phyloP scores from a whole-genome alignment of 2,329 filamentous ascomycete genomes.

The Celoporthe dispersa region DNA sequence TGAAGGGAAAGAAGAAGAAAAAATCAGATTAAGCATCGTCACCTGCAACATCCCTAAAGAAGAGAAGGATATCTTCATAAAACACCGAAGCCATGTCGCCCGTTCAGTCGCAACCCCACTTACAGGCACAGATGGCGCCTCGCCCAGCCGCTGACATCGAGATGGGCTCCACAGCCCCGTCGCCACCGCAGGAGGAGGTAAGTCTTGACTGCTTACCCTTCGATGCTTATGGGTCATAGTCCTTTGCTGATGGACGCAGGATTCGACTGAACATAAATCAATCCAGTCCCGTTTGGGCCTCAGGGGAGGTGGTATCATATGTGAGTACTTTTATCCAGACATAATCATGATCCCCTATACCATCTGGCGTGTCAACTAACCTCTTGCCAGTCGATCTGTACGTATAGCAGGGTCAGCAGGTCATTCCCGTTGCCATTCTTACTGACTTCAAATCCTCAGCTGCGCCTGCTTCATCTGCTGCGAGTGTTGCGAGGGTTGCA shows the following conservation, averaged over 20 bases:
- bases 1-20: too few relatives aligned
- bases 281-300: conserved; percentile 1
- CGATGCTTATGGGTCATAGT: not conserved
- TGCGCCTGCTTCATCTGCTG: conserved; percentile 15
- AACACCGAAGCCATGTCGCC: conserved; percentile 1
- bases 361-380: not conserved
- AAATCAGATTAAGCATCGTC: too few relatives aligned
- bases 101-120: conserved; percentile 8
- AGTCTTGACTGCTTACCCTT: not conserved
- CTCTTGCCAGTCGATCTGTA: conserved; percentile 4
- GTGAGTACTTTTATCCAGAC: not conserved
- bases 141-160: not conserved
- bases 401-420: not conserved
- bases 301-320: conserved; percentile 11
- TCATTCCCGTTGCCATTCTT: not conserved
- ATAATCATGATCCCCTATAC: not conserved
- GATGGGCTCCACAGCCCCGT: not conserved
- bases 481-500: conserved; percentile 13
- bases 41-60: not conserved
- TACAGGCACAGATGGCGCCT: conserved; percentile 10
- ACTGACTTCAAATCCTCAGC: not conserved
- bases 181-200: not conserved
- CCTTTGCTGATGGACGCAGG: not conserved
- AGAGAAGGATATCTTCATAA: not conserved
- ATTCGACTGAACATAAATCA: not conserved